Percentiles rank a stretch among this genome's conserved stretches.
Evolutionary conservation across 129 eudicot species (phyloP).

Genomic region (Glebionis coronaria): DNA sequence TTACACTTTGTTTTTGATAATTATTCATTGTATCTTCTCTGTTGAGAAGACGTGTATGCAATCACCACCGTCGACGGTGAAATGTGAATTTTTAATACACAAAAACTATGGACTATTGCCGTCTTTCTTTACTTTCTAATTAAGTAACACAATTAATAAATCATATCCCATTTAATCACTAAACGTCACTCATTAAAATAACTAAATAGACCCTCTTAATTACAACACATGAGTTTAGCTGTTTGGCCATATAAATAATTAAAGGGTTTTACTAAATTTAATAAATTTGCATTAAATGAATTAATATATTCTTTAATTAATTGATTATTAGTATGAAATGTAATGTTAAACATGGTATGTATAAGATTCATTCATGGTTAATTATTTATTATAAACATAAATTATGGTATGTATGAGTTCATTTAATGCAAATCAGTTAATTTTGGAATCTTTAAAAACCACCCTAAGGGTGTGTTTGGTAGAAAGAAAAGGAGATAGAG

Average conservation of each 20-base stretch:
- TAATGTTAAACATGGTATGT: too few relatives aligned
- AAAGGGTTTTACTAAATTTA: too few relatives aligned
- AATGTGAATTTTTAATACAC: not conserved
- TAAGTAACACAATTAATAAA: not conserved
- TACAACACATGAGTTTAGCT: not conserved
- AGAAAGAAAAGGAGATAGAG: too few relatives aligned
- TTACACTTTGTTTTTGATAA: not conserved
- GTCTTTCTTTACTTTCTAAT: not conserved
- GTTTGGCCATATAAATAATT: not conserved
- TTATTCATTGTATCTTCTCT: not conserved
- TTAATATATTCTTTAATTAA: too few relatives aligned
- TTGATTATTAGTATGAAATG: too few relatives aligned
- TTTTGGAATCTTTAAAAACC: too few relatives aligned
- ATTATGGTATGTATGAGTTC: too few relatives aligned
- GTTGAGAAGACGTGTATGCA: not conserved
- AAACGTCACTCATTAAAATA: not conserved
- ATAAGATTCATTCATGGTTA: too few relatives aligned
- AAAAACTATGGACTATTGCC: not conserved
- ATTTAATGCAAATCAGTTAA: too few relatives aligned
- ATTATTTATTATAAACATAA: too few relatives aligned
- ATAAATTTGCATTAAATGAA: too few relatives aligned
- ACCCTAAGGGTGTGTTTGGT: too few relatives aligned
- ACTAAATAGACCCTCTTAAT: not conserved
- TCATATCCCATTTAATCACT: not conserved
- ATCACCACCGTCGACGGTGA: slow-evolving; percentile 1